Conservation (phyloP, 345 rosid species). For the Gossypium longicalyx region DNA sequence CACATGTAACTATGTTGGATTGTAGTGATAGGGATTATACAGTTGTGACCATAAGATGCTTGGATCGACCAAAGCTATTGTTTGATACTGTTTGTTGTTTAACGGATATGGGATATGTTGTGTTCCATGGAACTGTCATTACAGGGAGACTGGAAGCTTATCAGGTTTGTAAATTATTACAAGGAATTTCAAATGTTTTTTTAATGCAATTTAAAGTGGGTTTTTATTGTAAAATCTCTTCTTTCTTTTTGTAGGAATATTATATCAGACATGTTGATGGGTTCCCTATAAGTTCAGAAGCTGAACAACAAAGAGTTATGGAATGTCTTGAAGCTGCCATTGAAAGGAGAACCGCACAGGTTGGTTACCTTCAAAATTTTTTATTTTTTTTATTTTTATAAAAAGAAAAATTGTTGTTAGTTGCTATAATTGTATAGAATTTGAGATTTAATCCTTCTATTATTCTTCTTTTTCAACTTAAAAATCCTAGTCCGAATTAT, state of each 20-base stretch:
- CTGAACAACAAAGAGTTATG: conserved; percentile 62
- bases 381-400: no score
- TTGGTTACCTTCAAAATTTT: not conserved
- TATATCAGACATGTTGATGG: conserved; percentile 59
- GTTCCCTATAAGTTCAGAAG: conserved; percentile 50
- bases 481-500: no score
- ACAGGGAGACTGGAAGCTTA: conserved; percentile 37
- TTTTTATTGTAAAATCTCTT: not conserved
- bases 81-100: conserved; percentile 26
- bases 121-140: conserved; percentile 45
- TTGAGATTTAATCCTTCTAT: no score
- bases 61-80: conserved; percentile 7
- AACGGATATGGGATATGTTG: conserved; percentile 49
- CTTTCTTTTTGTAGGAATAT: conserved; percentile 43
- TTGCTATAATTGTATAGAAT: no score
- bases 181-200: not conserved
- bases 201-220: not conserved
- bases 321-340: conserved; percentile 80
- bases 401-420: no score
- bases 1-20: conserved; percentile 32
- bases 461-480: no score
- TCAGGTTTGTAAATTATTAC: conserved; percentile 30
- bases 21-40: conserved; percentile 41
- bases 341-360: conserved; percentile 39
- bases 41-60: conserved; percentile 21